phyloP scores from a whole-genome alignment of 441 rosid genomes.

The Pelargonium australe region DNA sequence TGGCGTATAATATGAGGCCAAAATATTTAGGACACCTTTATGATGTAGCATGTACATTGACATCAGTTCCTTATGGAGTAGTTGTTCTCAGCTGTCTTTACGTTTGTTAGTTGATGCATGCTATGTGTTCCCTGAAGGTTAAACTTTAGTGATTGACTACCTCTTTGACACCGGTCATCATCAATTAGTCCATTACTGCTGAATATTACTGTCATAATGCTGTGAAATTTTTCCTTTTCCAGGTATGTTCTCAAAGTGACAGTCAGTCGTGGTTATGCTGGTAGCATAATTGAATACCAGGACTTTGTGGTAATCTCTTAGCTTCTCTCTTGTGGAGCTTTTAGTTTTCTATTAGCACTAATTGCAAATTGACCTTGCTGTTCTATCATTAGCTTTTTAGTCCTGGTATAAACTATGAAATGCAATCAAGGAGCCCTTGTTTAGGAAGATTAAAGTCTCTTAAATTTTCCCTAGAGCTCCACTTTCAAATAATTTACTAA shows the following conservation, averaged over 20 bases:
- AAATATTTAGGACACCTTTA: neutral
- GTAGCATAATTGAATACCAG: constrained; percentile 79
- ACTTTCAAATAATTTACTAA: too few relatives aligned
- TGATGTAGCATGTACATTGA: neutral
- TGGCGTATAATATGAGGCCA: neutral
- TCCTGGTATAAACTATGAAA: neutral
- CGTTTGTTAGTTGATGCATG: neutral
- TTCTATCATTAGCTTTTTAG: neutral
- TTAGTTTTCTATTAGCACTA: neutral
- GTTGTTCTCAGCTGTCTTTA: neutral
- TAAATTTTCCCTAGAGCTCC: too few relatives aligned
- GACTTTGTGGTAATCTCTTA: constrained; percentile 62
- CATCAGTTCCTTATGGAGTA: neutral
- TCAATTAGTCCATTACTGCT: neutral
- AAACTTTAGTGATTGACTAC: neutral
- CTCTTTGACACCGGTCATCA: neutral
- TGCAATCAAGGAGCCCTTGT: neutral
- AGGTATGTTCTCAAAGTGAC: constrained; percentile 96
- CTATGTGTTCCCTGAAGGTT: neutral
- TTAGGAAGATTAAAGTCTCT: too few relatives aligned
- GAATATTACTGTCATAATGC: neutral
- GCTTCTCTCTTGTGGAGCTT: neutral
- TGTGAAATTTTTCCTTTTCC: constrained; percentile 4
- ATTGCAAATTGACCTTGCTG: neutral
- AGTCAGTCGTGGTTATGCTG: constrained; percentile 67